These are phyloP conservation scores for Mortierella sp. DNA, from an alignment of 371 early-diverging fungal species.

Conservation along the genomic window DNA sequence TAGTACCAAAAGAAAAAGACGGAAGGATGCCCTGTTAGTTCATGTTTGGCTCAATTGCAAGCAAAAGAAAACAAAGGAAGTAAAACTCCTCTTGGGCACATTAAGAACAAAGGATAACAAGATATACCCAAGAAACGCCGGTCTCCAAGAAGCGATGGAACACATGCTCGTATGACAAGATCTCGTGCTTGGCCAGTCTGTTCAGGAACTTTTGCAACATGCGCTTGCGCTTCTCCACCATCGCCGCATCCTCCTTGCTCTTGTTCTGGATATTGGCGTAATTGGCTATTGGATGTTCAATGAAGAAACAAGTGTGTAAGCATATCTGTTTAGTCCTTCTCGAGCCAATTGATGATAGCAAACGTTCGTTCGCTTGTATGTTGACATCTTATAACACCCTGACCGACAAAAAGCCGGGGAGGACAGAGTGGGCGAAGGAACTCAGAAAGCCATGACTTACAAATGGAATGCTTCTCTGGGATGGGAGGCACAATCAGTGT, in stretches of 20 bases:
- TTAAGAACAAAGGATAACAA: not conserved
- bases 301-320: constrained; percentile 35
- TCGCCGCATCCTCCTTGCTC: constrained; percentile 88
- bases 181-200: constrained; percentile 86
- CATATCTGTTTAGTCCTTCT: not conserved
- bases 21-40: not conserved
- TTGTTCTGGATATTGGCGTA: constrained; percentile 87
- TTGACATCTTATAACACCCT: not conserved
- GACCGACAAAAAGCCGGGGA: not conserved
- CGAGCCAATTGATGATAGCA: not conserved
- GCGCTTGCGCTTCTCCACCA: constrained; percentile 89
- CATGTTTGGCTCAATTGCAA: not conserved
- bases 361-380: constrained; percentile 7
- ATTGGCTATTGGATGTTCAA: constrained; percentile 67
- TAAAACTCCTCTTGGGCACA: not conserved
- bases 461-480: constrained; percentile 93
- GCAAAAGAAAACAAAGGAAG: not conserved
- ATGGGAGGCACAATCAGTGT: constrained; percentile 92
- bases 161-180: constrained; percentile 85
- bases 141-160: constrained; percentile 91
- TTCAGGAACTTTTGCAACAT: constrained; percentile 92
- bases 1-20: constrained; percentile 45
- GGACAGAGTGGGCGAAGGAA: not conserved
- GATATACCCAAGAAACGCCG: constrained; percentile 68
- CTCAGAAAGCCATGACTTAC: constrained; percentile 51